Evolutionary conservation across 164 flowering plant species (phyloP).

Genomic region (Nymphaea colorata): DNA sequence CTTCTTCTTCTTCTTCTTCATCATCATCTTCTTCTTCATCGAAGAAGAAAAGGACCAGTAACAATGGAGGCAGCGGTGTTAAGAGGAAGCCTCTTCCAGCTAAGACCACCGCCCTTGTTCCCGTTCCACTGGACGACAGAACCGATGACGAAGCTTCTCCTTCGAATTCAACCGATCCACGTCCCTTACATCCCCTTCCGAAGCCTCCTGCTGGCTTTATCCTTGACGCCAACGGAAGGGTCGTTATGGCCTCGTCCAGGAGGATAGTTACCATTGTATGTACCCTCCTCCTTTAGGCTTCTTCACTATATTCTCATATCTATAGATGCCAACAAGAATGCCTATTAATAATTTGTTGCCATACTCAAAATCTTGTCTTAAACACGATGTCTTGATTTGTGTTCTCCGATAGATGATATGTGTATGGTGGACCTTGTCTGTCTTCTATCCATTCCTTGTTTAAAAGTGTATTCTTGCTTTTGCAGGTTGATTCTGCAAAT

Average conservation of each 20-base stretch:
- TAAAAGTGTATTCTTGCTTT: not conserved
- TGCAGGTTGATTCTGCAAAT: slow-evolving; percentile 76
- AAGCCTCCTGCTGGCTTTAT: slow-evolving; percentile 95
- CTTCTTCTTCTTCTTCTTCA: not conserved
- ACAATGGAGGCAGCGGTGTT: not conserved
- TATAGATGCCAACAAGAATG: not conserved
- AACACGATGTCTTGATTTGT: not conserved
- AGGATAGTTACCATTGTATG: slow-evolving; percentile 74
- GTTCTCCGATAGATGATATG: not conserved
- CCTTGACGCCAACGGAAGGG: slow-evolving; percentile 65
- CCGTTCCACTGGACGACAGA: not conserved
- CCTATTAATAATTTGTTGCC: not conserved
- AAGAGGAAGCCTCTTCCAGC: not conserved
- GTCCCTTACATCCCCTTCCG: slow-evolving; percentile 39
- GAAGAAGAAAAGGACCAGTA: not conserved
- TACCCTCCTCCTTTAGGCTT: not conserved
- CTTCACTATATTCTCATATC: not conserved
- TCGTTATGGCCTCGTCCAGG: slow-evolving; percentile 58
- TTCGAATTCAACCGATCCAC: not conserved
- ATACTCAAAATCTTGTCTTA: too few relatives aligned
- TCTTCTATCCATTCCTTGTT: not conserved
- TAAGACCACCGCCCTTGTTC: not conserved
- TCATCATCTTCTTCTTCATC: not conserved
- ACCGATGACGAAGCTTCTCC: not conserved
- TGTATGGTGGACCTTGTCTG: not conserved